Evolutionary conservation across 345 rosid genomes (phyloP), one percentile per base, ranked within the genome.

Genomic region (Combretum micranthum): DNA sequence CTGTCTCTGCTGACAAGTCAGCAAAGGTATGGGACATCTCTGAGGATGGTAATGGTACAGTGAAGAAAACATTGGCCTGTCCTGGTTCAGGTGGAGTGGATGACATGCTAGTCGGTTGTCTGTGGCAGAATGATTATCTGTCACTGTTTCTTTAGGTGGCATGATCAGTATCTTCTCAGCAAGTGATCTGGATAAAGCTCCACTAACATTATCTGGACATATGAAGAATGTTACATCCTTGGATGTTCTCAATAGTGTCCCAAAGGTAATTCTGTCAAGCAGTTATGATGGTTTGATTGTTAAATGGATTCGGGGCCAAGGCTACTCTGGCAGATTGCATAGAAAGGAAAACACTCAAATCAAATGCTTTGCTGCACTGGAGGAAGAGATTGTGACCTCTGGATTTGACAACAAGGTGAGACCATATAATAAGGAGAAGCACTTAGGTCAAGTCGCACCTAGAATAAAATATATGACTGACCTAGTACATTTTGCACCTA

Each of bases 1-100:
- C 98, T 2, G 95, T 76, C 15, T 92, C 98, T 68, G 98, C 98
- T 47, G 98, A 92, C 78, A 92, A 92, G 83, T 81, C 97, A 47
- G 95, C 95, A 9, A 92, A 92, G 77, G 69, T 92, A 50, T 92
- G 98, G 98, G 91, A 86, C 49, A 88, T 92, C 61, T 72, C 76
- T 45, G 90, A 84, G 49, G 74, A 79, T 45, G 92, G 95, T 61
- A 77, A 59, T 55, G 95, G 97, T 53, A 80, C 68, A 32, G 59
- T 86, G 72, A 73, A 59, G 70, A 92, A 82, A 64, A 88, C 97
- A 15, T 67, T 88, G 78, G 66, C 70, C 48, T 77, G 77, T 73
- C 49, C 86, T 50, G 86, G 85, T 59, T 72, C 83, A 2, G 95
- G 95, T 16, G 96, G 95, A 63, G 78, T 92, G 52, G 91, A 92